These are phyloP conservation scores for Penicillium sp. DNA, from an alignment of 2,329 filamentous ascomycete genomes.

Conservation along the genomic window DNA sequence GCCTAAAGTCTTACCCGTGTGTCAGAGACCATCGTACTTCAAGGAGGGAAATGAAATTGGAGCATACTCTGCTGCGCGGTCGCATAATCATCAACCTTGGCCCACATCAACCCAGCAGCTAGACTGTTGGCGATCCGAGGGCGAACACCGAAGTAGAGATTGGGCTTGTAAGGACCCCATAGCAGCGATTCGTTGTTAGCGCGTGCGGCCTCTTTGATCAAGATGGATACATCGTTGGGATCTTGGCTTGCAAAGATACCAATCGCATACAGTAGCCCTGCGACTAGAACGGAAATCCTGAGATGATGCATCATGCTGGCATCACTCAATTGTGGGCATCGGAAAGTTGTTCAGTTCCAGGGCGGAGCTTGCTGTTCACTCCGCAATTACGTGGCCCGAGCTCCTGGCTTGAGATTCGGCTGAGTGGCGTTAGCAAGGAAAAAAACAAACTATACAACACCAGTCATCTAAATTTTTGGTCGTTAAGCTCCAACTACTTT, in stretches of 20 bases:
- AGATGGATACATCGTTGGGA: slow-evolving; percentile 33
- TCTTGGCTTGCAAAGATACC: slow-evolving; percentile 29
- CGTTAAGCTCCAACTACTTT: not conserved
- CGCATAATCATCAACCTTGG: slow-evolving; percentile 73
- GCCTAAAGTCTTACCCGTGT: slow-evolving; percentile 67
- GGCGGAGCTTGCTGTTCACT: slow-evolving; percentile 23
- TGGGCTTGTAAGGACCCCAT: slow-evolving; percentile 94
- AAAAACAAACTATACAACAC: too few relatives aligned
- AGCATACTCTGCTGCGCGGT: slow-evolving; percentile 72
- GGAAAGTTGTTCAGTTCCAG: slow-evolving; percentile 23
- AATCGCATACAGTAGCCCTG: slow-evolving; percentile 28
- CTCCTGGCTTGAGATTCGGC: slow-evolving; percentile 14
- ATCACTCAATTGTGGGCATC: slow-evolving; percentile 20
- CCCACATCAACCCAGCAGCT: slow-evolving; percentile 83
- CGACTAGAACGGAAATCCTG: slow-evolving; percentile 25
- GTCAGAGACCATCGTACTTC: slow-evolving; percentile 16
- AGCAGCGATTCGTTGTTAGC: slow-evolving; percentile 77
- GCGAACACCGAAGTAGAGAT: slow-evolving; percentile 88
- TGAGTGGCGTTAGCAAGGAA: not conserved
- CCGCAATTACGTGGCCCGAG: slow-evolving; percentile 36
- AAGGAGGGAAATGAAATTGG: not conserved
- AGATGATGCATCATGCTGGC: slow-evolving; percentile 33
- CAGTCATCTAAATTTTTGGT: not conserved
- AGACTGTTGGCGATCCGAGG: slow-evolving; percentile 79
- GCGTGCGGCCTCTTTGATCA: slow-evolving; percentile 42